phyloP scores from a whole-genome alignment of 2,329 filamentous ascomycete species.

The Fusarium napiforme region DNA sequence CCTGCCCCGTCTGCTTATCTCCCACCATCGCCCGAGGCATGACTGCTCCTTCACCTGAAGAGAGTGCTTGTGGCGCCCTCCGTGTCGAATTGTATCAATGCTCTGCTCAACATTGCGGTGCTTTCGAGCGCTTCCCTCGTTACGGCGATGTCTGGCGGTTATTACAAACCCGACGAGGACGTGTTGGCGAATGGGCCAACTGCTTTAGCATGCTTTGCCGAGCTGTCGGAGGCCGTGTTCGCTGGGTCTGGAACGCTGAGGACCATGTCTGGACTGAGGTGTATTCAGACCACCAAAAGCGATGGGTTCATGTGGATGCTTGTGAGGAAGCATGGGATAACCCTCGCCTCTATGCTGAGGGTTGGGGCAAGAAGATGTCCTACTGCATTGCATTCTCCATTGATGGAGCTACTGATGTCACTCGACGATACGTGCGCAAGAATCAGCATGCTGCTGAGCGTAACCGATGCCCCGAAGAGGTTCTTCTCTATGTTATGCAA shows the following conservation, averaged over 20 bases:
- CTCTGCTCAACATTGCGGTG: constrained; percentile 77
- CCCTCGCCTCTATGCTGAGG: constrained; percentile 89
- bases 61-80: constrained; percentile 86
- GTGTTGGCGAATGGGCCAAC: constrained; percentile 96
- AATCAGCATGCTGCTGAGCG: constrained; percentile 78
- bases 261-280: constrained; percentile 99
- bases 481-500: constrained; percentile 88
- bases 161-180: constrained; percentile 84
- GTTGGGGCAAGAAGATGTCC: constrained; percentile 95
- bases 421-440: constrained; percentile 76
- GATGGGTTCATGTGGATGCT: constrained; percentile 96
- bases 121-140: constrained; percentile 89
- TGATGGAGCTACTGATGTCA: constrained; percentile 79
- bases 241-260: constrained; percentile 98
- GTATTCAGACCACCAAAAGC: constrained; percentile 90
- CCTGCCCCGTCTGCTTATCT: constrained; percentile 82
- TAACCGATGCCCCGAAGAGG: constrained; percentile 85
- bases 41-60: constrained; percentile 86
- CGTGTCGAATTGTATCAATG: constrained; percentile 93
- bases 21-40: constrained; percentile 86
- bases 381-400: constrained; percentile 98
- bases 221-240: constrained; percentile 87
- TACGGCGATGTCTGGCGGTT: constrained; percentile 96
- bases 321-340: constrained; percentile 97
- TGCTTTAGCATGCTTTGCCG: constrained; percentile 99